Conservation (phyloP, 1,284 basidiomycete genomes). For the Apiotrichum mycotoxinovorans region DNA sequence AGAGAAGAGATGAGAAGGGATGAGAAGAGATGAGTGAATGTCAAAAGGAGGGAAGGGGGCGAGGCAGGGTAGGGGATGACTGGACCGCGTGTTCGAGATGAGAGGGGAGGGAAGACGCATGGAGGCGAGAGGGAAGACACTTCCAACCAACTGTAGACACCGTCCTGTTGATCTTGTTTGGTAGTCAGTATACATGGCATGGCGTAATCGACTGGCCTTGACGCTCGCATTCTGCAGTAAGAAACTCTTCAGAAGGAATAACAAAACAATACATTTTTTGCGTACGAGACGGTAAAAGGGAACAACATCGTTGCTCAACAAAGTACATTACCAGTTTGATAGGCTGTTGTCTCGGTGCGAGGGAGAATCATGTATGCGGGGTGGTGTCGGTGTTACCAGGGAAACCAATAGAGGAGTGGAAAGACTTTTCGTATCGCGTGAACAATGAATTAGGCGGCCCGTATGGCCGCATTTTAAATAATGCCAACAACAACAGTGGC, state of each 20-base stretch:
- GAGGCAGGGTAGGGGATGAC: neutral
- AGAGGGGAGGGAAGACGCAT: neutral
- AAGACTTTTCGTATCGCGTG: neutral
- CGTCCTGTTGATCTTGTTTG: too few species aligned
- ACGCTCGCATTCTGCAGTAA: neutral
- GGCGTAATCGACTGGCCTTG: too few species aligned
- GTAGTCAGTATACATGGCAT: too few species aligned
- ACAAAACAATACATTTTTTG: too few species aligned
- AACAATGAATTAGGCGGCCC: neutral
- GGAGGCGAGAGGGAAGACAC: neutral
- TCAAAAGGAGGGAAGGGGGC: neutral
- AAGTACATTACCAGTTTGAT: neutral
- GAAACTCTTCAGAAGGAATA: too few species aligned
- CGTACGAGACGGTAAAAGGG: too few species aligned
- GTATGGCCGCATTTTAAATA: too few species aligned
- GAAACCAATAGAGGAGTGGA: neutral
- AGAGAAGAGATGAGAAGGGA: neutral
- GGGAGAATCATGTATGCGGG: neutral
- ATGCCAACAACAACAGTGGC: conserved; percentile 71
- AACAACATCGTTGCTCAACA: too few species aligned
- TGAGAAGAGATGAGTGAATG: neutral
- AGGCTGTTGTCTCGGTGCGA: neutral
- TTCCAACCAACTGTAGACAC: too few species aligned
- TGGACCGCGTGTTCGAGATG: neutral
- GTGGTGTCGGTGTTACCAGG: too few species aligned